phyloP scores from a whole-genome alignment of 2,329 filamentous ascomycete genomes.

The Verticillium zaregamsianum region DNA sequence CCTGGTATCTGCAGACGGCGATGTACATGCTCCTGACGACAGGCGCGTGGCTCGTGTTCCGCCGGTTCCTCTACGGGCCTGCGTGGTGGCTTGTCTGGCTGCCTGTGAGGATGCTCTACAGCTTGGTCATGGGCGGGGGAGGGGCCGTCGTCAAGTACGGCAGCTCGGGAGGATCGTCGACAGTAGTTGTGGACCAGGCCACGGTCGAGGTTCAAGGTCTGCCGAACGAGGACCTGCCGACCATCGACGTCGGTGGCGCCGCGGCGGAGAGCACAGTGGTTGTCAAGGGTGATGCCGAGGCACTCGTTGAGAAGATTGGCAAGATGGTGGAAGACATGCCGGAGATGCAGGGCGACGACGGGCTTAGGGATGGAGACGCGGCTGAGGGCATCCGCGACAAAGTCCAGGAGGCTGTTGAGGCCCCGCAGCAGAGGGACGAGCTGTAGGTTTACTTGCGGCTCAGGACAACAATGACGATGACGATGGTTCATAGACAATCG shows the following conservation, averaged over 20 bases:
- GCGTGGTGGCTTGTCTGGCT: slow-evolving; percentile 85
- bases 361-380: not conserved
- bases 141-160: slow-evolving; percentile 40
- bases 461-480: not conserved
- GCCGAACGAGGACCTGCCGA: slow-evolving; percentile 43
- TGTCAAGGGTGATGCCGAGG: slow-evolving; percentile 26
- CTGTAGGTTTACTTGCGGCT: slow-evolving; percentile 21
- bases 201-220: slow-evolving; percentile 27
- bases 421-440: slow-evolving; percentile 32
- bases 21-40: slow-evolving; percentile 78
- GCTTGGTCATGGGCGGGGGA: slow-evolving; percentile 51
- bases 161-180: slow-evolving; percentile 16
- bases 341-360: slow-evolving; percentile 9
- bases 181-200: slow-evolving; percentile 19
- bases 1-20: slow-evolving; percentile 92
- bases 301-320: slow-evolving; percentile 49
- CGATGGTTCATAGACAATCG: not conserved
- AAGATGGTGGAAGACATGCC: slow-evolving; percentile 42
- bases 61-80: slow-evolving; percentile 82
- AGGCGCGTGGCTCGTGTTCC: slow-evolving; percentile 79
- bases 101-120: slow-evolving; percentile 67
- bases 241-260: slow-evolving; percentile 39
- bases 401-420: slow-evolving; percentile 9
- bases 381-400: slow-evolving; percentile 3
- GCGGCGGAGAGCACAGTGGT: slow-evolving; percentile 16